Evolutionary conservation across 768 basidiomycete genomes (phyloP).

Genomic region (Serendipita sp.): DNA sequence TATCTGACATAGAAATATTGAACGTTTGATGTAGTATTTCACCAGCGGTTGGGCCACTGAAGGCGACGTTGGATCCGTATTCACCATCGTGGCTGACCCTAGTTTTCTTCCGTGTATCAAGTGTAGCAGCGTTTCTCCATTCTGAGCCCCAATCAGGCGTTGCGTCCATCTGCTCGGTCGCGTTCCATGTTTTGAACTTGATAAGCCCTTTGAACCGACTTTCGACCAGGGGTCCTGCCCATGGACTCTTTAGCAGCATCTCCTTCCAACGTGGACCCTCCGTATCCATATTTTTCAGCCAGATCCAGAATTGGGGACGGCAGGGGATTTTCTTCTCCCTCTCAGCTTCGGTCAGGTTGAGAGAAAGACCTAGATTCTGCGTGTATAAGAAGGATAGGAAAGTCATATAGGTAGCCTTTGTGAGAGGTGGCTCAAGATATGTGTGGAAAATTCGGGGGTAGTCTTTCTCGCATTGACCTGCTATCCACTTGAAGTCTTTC

Average conservation of each 20-base stretch:
- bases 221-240: conserved; percentile 91
- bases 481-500: conserved; percentile 40
- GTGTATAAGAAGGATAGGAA: conserved; percentile 90
- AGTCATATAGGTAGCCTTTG: conserved; percentile 95
- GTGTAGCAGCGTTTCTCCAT: conserved; percentile 39
- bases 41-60: background rate
- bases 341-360: conserved; percentile 32
- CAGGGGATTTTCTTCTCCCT: conserved; percentile 38
- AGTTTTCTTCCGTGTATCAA: background rate
- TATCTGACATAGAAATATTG: conserved; percentile 46
- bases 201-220: conserved; percentile 81
- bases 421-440: conserved; percentile 98
- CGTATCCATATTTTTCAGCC: conserved; percentile 85
- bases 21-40: background rate
- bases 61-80: background rate
- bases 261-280: background rate
- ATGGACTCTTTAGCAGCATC: conserved; percentile 42
- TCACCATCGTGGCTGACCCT: background rate
- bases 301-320: conserved; percentile 88
- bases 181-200: conserved; percentile 96
- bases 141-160: conserved; percentile 78
- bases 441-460: conserved; percentile 89
- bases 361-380: conserved; percentile 77
- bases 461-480: conserved; percentile 63
- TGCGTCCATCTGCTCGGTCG: conserved; percentile 88